A percentile compares a stretch with the other conserved stretches of the same genome.
Conservation (phyloP, 805 yeast genomes). For the Saturnispora galanensis region DNA sequence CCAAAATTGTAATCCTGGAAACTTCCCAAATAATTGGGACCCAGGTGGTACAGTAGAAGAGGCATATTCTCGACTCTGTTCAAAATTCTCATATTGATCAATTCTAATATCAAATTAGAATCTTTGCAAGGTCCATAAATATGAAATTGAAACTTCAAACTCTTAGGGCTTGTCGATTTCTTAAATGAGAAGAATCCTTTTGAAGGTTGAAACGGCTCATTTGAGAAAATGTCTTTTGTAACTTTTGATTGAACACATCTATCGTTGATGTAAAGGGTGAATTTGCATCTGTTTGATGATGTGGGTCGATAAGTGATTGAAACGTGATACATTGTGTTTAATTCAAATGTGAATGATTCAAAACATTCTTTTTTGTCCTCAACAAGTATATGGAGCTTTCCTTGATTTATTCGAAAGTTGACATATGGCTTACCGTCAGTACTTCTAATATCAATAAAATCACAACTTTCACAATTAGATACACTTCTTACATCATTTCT, state of each 20-base stretch:
- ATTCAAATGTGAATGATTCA: constrained; percentile 6
- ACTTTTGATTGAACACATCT: constrained; percentile 1
- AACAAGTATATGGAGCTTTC: not conserved
- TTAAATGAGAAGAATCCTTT: constrained; percentile 1
- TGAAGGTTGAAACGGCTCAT: not conserved
- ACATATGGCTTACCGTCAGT: not conserved
- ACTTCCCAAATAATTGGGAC: constrained; percentile 40
- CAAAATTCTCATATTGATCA: constrained; percentile 20
- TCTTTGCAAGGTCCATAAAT: not conserved
- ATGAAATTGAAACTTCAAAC: not conserved
- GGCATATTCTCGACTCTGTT: constrained; percentile 18
- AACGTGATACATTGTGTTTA: constrained; percentile 1
- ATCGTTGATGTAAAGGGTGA: constrained; percentile 1
- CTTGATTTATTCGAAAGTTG: not conserved
- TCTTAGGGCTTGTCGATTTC: not conserved
- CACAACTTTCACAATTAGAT: not conserved
- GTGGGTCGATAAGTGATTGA: not conserved
- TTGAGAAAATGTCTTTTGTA: not conserved
- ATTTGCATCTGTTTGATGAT: not conserved
- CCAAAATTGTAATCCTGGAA: constrained; percentile 31
- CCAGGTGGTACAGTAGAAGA: constrained; percentile 25
- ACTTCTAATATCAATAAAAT: not conserved
- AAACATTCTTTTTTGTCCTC: not conserved
- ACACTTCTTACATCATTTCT: not conserved
- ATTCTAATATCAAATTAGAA: not conserved